These are phyloP conservation scores for Colletotrichum cereale DNA, from an alignment of 2,329 filamentous ascomycete species.

Conservation along the genomic window DNA sequence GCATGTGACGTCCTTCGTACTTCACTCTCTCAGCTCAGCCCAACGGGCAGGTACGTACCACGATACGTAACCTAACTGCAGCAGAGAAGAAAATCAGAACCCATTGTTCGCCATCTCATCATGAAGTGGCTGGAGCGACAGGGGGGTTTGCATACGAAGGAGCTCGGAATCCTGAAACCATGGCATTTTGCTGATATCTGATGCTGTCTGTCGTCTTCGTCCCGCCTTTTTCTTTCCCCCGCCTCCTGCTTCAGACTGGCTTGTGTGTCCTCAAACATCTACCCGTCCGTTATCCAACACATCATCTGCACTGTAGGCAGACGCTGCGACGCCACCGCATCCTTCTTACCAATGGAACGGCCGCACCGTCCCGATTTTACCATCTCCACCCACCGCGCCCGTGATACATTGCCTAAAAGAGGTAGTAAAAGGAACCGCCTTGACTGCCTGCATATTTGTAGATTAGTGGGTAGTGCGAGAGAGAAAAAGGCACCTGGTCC, in stretches of 20 bases:
- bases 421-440: not conserved
- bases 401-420: conserved; percentile 4
- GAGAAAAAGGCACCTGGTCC: conserved; percentile 18
- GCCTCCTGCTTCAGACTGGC: not conserved
- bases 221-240: not conserved
- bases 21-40: conserved; percentile 6
- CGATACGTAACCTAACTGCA: not conserved
- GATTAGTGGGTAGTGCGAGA: not conserved
- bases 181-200: conserved; percentile 22
- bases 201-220: not conserved
- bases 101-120: conserved; percentile 28
- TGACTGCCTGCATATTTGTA: not conserved
- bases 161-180: conserved; percentile 20
- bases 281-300: not conserved
- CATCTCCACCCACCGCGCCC: not conserved
- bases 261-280: not conserved
- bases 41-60: not conserved
- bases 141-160: not conserved
- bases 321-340: not conserved
- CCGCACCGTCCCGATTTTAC: not conserved
- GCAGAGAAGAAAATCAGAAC: not conserved
- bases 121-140: conserved; percentile 12
- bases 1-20: conserved; percentile 35
- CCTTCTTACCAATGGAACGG: not conserved
- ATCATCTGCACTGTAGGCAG: not conserved